These are phyloP conservation scores for Pseudogymnoascus sp. DNA, from an alignment of 2,329 filamentous ascomycete species.

Conservation along the genomic window DNA sequence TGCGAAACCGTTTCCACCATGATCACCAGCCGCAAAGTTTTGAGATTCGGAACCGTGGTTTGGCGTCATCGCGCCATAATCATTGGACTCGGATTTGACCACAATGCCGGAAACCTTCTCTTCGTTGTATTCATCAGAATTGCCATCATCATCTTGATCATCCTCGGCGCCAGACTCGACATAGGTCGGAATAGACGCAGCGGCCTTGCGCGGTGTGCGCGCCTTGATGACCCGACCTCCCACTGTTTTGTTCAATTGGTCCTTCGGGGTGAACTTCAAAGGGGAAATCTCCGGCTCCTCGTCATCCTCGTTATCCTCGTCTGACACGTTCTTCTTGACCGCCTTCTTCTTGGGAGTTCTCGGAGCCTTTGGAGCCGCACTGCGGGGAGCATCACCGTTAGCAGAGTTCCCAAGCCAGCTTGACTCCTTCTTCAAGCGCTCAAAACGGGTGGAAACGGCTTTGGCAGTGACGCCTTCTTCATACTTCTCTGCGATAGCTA, in stretches of 20 bases:
- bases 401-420: slow-evolving; percentile 13
- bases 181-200: background rate
- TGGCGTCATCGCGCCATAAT: background rate
- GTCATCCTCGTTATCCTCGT: slow-evolving; percentile 14
- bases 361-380: background rate
- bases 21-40: background rate
- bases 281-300: background rate
- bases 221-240: slow-evolving; percentile 18
- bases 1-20: background rate
- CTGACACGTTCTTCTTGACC: slow-evolving; percentile 9
- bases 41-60: background rate
- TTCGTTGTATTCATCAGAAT: background rate
- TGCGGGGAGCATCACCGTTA: background rate
- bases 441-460: slow-evolving; percentile 23
- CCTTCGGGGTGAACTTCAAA: slow-evolving; percentile 18
- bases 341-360: slow-evolving; percentile 5
- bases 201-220: background rate
- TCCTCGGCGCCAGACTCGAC: slow-evolving; percentile 8
- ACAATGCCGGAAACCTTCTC: background rate
- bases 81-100: background rate
- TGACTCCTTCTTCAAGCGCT: slow-evolving; percentile 20
- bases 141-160: slow-evolving; percentile 10
- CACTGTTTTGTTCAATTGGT: slow-evolving; percentile 18
- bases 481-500: slow-evolving; percentile 23
- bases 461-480: slow-evolving; percentile 22